Evolutionary conservation across 331 rosid species (phyloP).

Genomic region (Phaseolus coccineus): DNA sequence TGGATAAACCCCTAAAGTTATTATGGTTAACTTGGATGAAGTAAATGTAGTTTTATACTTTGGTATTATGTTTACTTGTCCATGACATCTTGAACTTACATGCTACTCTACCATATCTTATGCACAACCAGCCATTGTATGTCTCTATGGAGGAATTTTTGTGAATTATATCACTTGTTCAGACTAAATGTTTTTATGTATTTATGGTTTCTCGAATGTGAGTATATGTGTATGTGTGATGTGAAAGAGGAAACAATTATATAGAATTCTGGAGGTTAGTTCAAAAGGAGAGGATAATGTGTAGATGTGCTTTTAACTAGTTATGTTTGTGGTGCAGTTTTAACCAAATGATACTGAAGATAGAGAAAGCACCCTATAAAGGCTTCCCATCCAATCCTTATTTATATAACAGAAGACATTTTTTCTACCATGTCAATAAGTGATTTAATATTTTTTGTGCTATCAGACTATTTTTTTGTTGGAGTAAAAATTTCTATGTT

Average conservation of each 20-base stretch:
- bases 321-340: constrained; percentile 18
- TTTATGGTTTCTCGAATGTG: neutral
- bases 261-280: neutral
- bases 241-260: neutral
- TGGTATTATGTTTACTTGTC: neutral
- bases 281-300: neutral
- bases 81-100: constrained; percentile 22
- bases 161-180: constrained; percentile 24
- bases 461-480: neutral
- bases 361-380: neutral
- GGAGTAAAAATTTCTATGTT: neutral
- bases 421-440: constrained; percentile 11
- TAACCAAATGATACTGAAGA: neutral
- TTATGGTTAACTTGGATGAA: constrained; percentile 3
- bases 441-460: constrained; percentile 1
- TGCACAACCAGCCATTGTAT: neutral
- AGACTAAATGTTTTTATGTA: neutral
- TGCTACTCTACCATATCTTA: neutral
- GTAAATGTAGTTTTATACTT: no score
- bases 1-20: neutral
- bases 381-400: no score
- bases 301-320: neutral
- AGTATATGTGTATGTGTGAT: neutral
- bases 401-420: neutral
- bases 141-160: neutral